Evolutionary conservation across 192 early-diverging fungal species (phyloP).

Genomic region (Backusella australiensis): DNA sequence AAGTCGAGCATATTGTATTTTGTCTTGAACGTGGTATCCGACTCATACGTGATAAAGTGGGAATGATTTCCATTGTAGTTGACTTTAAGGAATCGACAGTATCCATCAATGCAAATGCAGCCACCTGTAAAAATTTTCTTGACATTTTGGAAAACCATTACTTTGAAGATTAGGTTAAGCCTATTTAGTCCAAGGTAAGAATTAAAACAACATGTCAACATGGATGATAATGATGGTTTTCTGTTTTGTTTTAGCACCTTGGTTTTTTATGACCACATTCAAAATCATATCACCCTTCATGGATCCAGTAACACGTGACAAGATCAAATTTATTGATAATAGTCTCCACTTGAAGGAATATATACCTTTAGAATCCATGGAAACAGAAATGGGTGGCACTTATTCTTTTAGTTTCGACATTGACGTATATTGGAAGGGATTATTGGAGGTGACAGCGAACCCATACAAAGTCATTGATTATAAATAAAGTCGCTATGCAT

Average conservation of each 20-base stretch:
- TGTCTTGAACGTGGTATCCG: conserved; percentile 76
- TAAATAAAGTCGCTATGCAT: too few species aligned
- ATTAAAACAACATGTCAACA: too few species aligned
- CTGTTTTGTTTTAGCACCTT: conserved; percentile 54
- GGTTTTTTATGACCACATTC: conserved; percentile 84
- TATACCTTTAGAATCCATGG: conserved; percentile 23
- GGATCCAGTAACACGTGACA: conserved; percentile 85
- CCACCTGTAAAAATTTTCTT: conserved; percentile 73
- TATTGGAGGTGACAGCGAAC: conserved; percentile 30
- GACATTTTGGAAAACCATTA: conserved; percentile 82
- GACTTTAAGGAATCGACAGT: conserved; percentile 69
- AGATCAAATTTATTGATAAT: conserved; percentile 32
- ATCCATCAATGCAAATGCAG: conserved; percentile 65
- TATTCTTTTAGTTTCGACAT: conserved; percentile 68
- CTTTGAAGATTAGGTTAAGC: conserved; percentile 67
- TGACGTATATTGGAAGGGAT: conserved; percentile 64
- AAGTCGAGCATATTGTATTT: conserved; percentile 80
- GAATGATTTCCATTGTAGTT: conserved; percentile 72
- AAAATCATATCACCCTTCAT: conserved; percentile 85
- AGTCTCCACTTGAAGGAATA: conserved; percentile 14
- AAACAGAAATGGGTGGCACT: conserved; percentile 25
- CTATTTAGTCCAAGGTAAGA: neutral
- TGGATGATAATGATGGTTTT: neutral
- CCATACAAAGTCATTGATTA: neutral
- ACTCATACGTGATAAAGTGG: conserved; percentile 68